Percentiles rank a stretch among this genome's conserved stretches.
Evolutionary conservation across 768 basidiomycete species (phyloP).

Genomic region (Pisolithus microcarpus): DNA sequence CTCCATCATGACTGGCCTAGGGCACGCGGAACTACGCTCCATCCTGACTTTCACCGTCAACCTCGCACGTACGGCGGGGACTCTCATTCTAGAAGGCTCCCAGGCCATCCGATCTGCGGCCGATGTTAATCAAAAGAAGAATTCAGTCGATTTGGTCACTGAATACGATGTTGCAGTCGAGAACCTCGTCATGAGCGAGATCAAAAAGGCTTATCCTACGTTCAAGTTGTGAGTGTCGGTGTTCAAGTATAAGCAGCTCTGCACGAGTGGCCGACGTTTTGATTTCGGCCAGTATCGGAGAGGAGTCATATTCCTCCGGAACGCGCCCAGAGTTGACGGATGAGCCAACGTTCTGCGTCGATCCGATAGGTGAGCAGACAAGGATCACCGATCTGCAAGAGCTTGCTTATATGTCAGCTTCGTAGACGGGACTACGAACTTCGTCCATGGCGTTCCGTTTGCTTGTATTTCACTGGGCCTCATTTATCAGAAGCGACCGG

Average conservation of each 20-base stretch:
- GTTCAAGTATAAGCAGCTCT: not conserved
- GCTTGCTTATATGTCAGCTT: not conserved
- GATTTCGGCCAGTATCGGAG: slow-evolving; percentile 63
- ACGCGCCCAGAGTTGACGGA: slow-evolving; percentile 64
- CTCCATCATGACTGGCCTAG: slow-evolving; percentile 28
- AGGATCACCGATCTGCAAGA: not conserved
- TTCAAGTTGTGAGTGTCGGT: slow-evolving; percentile 69
- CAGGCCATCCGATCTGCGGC: slow-evolving; percentile 59
- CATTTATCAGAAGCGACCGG: slow-evolving; percentile 71
- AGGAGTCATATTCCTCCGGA: slow-evolving; percentile 87
- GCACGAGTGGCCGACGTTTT: not conserved
- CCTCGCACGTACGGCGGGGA: slow-evolving; percentile 73
- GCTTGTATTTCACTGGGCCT: slow-evolving; percentile 89
- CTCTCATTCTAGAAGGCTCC: slow-evolving; percentile 69
- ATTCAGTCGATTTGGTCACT: slow-evolving; percentile 90
- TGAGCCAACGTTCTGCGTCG: slow-evolving; percentile 91
- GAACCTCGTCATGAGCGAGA: slow-evolving; percentile 67
- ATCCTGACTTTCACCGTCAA: slow-evolving; percentile 62
- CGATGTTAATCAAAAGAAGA: slow-evolving; percentile 78
- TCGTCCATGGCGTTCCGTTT: slow-evolving; percentile 79
- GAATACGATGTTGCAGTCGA: slow-evolving; percentile 92
- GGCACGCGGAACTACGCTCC: slow-evolving; percentile 41
- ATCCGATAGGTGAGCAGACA: slow-evolving; percentile 72
- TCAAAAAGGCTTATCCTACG: slow-evolving; percentile 57
- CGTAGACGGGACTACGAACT: slow-evolving; percentile 83